Base-by-base conservation (phyloP, 805 yeast genomes). In the Lipomyces anomalus region DNA sequence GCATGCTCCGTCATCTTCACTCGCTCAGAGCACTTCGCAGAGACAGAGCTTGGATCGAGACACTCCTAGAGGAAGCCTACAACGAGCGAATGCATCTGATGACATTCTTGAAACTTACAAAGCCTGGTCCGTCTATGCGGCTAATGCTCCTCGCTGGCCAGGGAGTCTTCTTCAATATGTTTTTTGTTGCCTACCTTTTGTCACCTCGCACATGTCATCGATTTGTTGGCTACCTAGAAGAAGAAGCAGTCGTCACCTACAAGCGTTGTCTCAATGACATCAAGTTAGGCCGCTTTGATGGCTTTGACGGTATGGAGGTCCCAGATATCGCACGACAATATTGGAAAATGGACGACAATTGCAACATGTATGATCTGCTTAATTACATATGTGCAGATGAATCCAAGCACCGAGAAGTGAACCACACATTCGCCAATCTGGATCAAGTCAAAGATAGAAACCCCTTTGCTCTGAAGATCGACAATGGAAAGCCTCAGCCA, bases 351-450 rank as follows among this genome's bases (percentile, higher is more conserved):
- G 57, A 57, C 35, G 72, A 71, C 24, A 58, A 76, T 21, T 69
- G 82, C 22, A 66, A 76, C 2, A 74, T 82, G 64, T 68, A 69
- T 47, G 86, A 82, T 52, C 69, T 82, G 59, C 67, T 82, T 38
- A 69, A 72, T 47, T 72, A 78, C 54, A 68, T 82, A 21, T 72
- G 88, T 52, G 89, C 89, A 1, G 89, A 82, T 58, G 89, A 82
- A 62, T 81, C 86, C 34, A 82, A 82, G 61, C 88, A 82, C 60
- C 72, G 89, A 62, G 89, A 82, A 58, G 88, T 82, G 23, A 82
- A 82, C 64, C 89, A 82, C 57, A 82, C 88, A 0, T 72, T 81
- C 58, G 88, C 84, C 11, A 81, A 81, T 57, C 70, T 82, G 55
- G 61, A 69, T 43, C 77, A 70, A 51, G 59, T 60, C 35, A 42